A percentile compares a stretch with the other conserved stretches of the same genome.
Evolutionary conservation across 768 basidiomycete species (phyloP).

Genomic region (Kwoniella europaea): DNA sequence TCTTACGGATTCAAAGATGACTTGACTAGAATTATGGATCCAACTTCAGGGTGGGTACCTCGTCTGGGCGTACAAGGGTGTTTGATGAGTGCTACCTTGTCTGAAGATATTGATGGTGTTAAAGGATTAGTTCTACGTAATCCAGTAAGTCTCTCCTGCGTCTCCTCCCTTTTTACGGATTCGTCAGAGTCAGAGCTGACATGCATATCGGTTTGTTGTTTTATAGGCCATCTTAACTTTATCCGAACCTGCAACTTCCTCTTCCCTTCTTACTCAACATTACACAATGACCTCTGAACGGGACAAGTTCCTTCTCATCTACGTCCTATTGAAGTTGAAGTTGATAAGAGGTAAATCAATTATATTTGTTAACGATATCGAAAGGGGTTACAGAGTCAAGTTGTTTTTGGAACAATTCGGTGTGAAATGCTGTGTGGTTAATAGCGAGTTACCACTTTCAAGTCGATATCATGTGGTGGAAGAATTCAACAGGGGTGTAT

Average conservation of each 20-base stretch:
- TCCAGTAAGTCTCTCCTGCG: slow-evolving; percentile 67
- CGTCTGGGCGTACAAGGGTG: slow-evolving; percentile 75
- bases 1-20: slow-evolving; percentile 92
- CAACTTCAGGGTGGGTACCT: slow-evolving; percentile 65
- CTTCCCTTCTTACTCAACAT: slow-evolving; percentile 81
- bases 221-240: slow-evolving; percentile 78
- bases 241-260: slow-evolving; percentile 84
- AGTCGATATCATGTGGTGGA: slow-evolving; percentile 98
- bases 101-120: slow-evolving; percentile 88
- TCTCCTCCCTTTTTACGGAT: background rate
- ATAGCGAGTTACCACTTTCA: slow-evolving; percentile 92
- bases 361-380: slow-evolving; percentile 94
- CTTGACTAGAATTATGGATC: slow-evolving; percentile 64
- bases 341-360: slow-evolving; percentile 96
- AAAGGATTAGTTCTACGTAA: slow-evolving; percentile 85
- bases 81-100: slow-evolving; percentile 97
- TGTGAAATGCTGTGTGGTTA: slow-evolving; percentile 92
- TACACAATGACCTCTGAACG: slow-evolving; percentile 81
- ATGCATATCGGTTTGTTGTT: background rate
- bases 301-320: slow-evolving; percentile 95
- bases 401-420: slow-evolving; percentile 98
- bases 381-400: slow-evolving; percentile 91
- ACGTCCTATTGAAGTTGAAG: slow-evolving; percentile 93
- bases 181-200: background rate
- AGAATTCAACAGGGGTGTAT: slow-evolving; percentile 97